Conservation (phyloP, 31 red algal genomes). For the Endocladia muricata region DNA sequence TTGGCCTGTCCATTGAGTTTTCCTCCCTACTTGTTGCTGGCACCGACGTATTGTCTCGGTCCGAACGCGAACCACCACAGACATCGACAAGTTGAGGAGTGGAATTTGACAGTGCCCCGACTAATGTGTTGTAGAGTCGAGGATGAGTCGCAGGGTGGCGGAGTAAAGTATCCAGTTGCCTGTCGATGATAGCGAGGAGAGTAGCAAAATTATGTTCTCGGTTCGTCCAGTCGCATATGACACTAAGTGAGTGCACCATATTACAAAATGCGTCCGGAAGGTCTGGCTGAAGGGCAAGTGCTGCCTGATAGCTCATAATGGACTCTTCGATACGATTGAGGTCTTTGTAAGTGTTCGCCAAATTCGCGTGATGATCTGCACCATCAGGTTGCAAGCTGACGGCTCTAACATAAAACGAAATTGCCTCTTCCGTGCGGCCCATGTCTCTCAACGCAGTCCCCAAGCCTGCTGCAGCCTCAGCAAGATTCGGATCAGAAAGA, state of each 20-base stretch:
- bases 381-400: constrained; percentile 60
- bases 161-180: constrained; percentile 32
- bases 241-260: constrained; percentile 67
- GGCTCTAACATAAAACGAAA: constrained; percentile 53
- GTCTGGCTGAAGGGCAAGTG: constrained; percentile 52
- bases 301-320: constrained; percentile 51
- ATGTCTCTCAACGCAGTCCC: constrained; percentile 67
- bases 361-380: constrained; percentile 57
- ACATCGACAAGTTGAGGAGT: constrained; percentile 55
- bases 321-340: constrained; percentile 61
- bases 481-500: constrained; percentile 41
- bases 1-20: constrained; percentile 15
- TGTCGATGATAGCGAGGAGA: constrained; percentile 50
- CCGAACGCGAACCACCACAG: constrained; percentile 44
- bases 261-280: constrained; percentile 73
- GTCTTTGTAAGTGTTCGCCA: constrained; percentile 82
- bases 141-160: constrained; percentile 35
- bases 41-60: constrained; percentile 8
- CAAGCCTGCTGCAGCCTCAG: constrained; percentile 67
- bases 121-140: constrained; percentile 23
- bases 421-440: constrained; percentile 70
- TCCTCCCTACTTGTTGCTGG: constrained; percentile 6
- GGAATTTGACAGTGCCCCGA: constrained; percentile 47
- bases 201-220: constrained; percentile 57
- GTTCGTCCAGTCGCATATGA: constrained; percentile 70